These are phyloP conservation scores for Carex cristatella DNA, from an alignment of 176 grass and related monocot genomes.

Conservation along the genomic window DNA sequence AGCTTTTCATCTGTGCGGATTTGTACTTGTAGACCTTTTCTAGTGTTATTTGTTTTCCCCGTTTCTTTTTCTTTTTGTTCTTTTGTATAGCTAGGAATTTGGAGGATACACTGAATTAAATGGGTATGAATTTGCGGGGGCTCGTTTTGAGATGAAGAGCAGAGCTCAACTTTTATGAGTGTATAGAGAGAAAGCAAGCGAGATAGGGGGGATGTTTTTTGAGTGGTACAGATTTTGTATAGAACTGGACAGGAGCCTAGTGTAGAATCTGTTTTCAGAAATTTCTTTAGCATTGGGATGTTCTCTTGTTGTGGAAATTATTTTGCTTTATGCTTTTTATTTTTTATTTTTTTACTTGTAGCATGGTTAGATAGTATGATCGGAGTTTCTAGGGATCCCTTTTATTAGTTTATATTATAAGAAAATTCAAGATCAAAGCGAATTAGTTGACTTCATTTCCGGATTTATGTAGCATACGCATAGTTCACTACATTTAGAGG, in stretches of 20 bases:
- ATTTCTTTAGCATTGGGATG: neutral
- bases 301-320: neutral
- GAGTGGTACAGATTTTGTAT: slow-evolving; percentile 48
- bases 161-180: slow-evolving; percentile 11
- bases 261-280: neutral
- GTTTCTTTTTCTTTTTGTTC: slow-evolving; percentile 22
- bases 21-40: slow-evolving; percentile 41
- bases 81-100: slow-evolving; percentile 36
- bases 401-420: neutral
- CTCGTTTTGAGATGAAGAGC: slow-evolving; percentile 12
- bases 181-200: slow-evolving; percentile 30
- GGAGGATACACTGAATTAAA: slow-evolving; percentile 34
- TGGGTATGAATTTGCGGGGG: slow-evolving; percentile 29
- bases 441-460: neutral
- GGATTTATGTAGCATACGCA: neutral
- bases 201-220: slow-evolving; percentile 9
- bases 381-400: neutral
- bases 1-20: neutral
- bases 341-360: neutral
- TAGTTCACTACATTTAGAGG: neutral
- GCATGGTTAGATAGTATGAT: no score
- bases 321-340: neutral
- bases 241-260: slow-evolving; percentile 36
- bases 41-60: slow-evolving; percentile 25
- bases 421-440: neutral